Base-by-base conservation (phyloP, 2,329 filamentous ascomycete genomes). In the Gnomoniopsis sp. region DNA sequence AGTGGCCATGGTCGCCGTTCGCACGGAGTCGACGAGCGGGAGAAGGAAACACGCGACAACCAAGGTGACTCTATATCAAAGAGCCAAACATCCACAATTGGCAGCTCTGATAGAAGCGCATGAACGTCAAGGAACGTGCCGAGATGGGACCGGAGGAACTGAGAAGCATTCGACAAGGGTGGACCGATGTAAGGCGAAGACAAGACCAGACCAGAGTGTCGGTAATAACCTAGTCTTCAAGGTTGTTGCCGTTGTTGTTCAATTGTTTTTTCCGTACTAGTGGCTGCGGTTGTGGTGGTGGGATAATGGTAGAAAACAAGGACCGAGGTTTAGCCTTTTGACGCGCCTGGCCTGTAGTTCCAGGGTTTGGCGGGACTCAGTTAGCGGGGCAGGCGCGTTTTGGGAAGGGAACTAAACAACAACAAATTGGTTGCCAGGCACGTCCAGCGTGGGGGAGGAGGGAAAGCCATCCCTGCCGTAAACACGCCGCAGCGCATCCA, bases 371-470 rank as follows among this genome's bases (percentile, higher is more conserved):
- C 30, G 15, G 12, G 30, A 50, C 48, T 17, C 21, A 23, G 21
- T 53, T 52, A 52, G 55, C 55, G 56, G 56, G 50, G 50, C 44
- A 21, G 17, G 44, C 49, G 44, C 49, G 50, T 47, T 41, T 48
- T 52, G 41, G 38, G 21, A 30, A 49, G 17, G 21, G 52, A 22
- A 41, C 56, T 23, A 58, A 54, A 53, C 56, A 58, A 53, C 46
- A 58, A 58, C 56, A 58, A 54, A 53, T 38, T 19, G 44, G 56
- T 58, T 58, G 56, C 56, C 46, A 26, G 51, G 54, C 38, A 41
- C 17, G 6, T 41, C 14, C 36, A n/a, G 36, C 36, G 26, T 30
- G 26, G 26, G 26, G 26, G 26, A 41, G 12, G 43, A 22, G 49
- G 19, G 3, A 34, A 41, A 53, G 36, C 22, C 47, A 46, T 44